Conservation (phyloP, 495 filamentous ascomycete species). For the Neurospora sp. region DNA sequence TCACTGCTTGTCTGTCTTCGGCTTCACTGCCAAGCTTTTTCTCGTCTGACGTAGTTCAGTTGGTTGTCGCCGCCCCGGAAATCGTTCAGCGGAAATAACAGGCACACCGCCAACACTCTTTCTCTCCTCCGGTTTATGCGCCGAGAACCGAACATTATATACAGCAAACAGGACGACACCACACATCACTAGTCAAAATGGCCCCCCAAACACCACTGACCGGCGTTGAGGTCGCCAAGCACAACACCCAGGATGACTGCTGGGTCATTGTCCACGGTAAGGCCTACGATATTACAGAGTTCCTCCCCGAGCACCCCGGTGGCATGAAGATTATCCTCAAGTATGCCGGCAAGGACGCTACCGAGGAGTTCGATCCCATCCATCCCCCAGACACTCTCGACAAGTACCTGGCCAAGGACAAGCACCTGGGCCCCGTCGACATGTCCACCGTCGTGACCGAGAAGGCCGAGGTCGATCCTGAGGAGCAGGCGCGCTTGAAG, state of each 20-base stretch:
- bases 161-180: not conserved
- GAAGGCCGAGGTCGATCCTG: constrained; percentile 59
- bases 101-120: not conserved
- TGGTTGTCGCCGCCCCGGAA: not conserved
- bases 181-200: constrained; percentile 14
- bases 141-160: not conserved
- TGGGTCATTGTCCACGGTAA: constrained; percentile 68
- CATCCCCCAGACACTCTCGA: constrained; percentile 71
- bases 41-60: not conserved
- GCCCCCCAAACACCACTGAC: constrained; percentile 28
- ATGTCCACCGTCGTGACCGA: constrained; percentile 74
- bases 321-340: constrained; percentile 71
- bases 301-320: constrained; percentile 64
- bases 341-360: constrained; percentile 78
- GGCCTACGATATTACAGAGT: constrained; percentile 78
- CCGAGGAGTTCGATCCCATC: constrained; percentile 72
- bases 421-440: constrained; percentile 86
- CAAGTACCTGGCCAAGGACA: constrained; percentile 72
- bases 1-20: not conserved
- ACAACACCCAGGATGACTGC: constrained; percentile 58
- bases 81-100: not conserved
- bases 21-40: not conserved
- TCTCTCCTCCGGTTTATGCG: not conserved
- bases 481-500: constrained; percentile 65
- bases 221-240: constrained; percentile 56